These are phyloP conservation scores for Corylus americana DNA, from an alignment of 306 rosid genomes.

Conservation along the genomic window DNA sequence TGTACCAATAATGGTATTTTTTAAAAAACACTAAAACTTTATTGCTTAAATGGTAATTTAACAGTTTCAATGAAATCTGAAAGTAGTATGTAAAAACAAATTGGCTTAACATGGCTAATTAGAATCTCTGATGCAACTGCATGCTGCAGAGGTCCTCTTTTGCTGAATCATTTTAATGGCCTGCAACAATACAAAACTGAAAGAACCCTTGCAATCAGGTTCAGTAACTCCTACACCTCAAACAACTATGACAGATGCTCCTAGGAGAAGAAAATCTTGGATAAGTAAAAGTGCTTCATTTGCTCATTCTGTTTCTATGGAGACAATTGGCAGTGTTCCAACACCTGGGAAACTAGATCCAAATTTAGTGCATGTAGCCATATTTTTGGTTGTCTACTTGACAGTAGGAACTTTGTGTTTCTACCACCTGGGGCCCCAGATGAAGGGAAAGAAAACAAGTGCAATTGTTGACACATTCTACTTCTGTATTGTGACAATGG, in stretches of 20 bases:
- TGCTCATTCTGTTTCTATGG: slow-evolving; percentile 18
- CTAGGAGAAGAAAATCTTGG: slow-evolving; percentile 39
- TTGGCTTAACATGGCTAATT: not conserved
- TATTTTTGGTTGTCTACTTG: slow-evolving; percentile 34
- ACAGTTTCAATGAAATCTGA: not conserved
- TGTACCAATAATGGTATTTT: too few relatives aligned
- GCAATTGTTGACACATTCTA: slow-evolving; percentile 47
- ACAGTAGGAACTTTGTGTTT: slow-evolving; percentile 46
- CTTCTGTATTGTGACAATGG: slow-evolving; percentile 56
- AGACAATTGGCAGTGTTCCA: slow-evolving; percentile 9
- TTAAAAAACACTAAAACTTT: not conserved
- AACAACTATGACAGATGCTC: slow-evolving; percentile 17
- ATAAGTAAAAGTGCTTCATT: slow-evolving; percentile 61
- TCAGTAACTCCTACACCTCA: slow-evolving; percentile 23
- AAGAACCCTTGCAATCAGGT: slow-evolving; percentile 41
- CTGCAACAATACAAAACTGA: slow-evolving; percentile 31
- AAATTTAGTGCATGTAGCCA: slow-evolving; percentile 27
- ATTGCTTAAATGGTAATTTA: not conserved
- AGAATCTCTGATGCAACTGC: slow-evolving; percentile 21
- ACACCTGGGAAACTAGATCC: slow-evolving; percentile 36
- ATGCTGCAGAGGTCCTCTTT: slow-evolving; percentile 32
- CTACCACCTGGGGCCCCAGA: slow-evolving; percentile 39
- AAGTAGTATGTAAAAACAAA: not conserved
- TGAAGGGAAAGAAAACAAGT: slow-evolving; percentile 43
- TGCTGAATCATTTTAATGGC: slow-evolving; percentile 47